phyloP scores from a whole-genome alignment of 2,329 filamentous ascomycete species.

The Pseudocercospora fijiensis region DNA sequence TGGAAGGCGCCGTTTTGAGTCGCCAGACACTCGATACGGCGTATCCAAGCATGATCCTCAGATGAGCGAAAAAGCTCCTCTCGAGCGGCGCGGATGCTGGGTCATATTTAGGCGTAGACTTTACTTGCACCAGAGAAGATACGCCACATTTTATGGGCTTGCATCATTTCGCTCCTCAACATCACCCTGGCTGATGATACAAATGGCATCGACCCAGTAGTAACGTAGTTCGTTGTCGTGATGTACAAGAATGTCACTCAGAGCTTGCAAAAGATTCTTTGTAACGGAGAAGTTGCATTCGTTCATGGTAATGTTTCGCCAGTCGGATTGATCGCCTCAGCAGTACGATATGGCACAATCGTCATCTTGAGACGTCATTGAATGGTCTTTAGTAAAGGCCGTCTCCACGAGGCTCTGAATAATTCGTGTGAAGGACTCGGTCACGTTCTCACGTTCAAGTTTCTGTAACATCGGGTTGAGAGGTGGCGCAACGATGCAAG shows the following conservation, averaged over 20 bases:
- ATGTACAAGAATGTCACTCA: not conserved
- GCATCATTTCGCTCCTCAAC: not conserved
- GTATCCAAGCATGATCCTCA: no score
- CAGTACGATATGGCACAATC: not conserved
- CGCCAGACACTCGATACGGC: not conserved
- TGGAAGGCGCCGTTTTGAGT: not conserved
- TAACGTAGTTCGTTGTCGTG: not conserved
- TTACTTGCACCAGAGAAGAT: not conserved
- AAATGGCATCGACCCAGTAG: not conserved
- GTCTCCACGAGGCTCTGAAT: not conserved
- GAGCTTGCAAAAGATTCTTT: not conserved
- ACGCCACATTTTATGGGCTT: not conserved
- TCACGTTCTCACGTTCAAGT: not conserved
- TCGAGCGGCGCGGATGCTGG: no score
- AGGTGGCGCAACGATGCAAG: not conserved
- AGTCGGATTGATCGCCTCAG: not conserved
- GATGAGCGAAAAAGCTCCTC: no score
- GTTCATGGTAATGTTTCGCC: not conserved
- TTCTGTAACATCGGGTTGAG: no score
- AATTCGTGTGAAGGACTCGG: not conserved
- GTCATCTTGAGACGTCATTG: not conserved
- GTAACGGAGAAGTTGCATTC: not conserved
- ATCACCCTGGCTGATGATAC: not conserved
- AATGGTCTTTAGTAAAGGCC: not conserved
- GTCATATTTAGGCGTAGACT: not conserved